Evolutionary conservation across 352 stramenopile genomes (phyloP), one percentile per base, ranked within the genome.

Genomic region (Phytophthora multivora): DNA sequence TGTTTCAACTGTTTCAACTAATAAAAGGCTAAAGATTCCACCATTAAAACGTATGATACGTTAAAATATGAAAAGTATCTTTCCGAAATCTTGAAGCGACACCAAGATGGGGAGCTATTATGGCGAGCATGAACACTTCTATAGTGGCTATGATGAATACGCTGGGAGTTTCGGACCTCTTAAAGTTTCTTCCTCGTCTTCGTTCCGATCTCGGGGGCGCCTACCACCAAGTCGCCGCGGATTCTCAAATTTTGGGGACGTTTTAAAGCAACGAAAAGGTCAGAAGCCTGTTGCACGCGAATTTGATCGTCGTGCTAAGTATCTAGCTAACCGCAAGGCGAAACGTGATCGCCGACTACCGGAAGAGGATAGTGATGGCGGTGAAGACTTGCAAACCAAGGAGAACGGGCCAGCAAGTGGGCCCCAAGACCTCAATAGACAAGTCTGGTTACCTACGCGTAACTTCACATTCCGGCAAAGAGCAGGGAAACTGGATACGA

Each of bases 381-480:
- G 10, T 2, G 69, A 63, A 18, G 46, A 57, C 16, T 58, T 65
- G 33, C 42, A 60, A n/a, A 51, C 57, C 33, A 62, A 67, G 30
- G 50, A 63, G 40, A 62, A 60, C 39, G 39, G 66, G 26, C 41
- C 50, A 43, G 30, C n/a, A 42, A 48, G 36, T 52, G 21, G 18
- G 10, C 47, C 58, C 9, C 23, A 69, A 15, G 54, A 49, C 30
- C 28, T 70, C 1, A 54, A 68, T 5, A 53, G 69, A 41, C 80
- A 89, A 35, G 76, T 92, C 31, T 92, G 83, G 81, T 63, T 93
- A 11, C 83, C 83, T 23, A 73, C 82, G 9, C 80, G 80, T n/a
- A 77, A 79, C 41, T 95, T 95, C 33, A 61, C 79, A 16, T 95
- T 95, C 40, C 80, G 82, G 21, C 83, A 92, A 50, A 73, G 86